Conservation (phyloP, 352 stramenopile genomes). For the Achlya hypogyna region DNA sequence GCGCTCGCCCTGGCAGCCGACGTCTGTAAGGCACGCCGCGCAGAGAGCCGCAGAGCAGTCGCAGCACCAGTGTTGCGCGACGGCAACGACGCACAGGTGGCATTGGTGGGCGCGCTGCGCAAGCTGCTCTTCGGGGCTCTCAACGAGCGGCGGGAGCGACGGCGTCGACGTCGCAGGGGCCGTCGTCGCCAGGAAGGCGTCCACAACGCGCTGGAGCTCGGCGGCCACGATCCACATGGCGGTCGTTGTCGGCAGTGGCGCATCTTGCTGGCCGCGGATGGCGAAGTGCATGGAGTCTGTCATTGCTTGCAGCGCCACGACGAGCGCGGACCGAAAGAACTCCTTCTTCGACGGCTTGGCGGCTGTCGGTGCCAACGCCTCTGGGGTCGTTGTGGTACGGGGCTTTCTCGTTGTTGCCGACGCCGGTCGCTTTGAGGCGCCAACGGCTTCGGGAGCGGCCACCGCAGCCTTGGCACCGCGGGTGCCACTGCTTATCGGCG, state of each 20-base stretch:
- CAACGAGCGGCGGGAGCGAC: neutral
- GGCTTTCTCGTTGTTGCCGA: neutral
- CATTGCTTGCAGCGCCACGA: neutral
- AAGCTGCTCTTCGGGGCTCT: neutral
- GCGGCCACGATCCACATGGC: neutral
- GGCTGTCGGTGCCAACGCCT: neutral
- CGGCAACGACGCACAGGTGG: neutral
- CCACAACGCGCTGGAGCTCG: neutral
- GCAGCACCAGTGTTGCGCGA: neutral
- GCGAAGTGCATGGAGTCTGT: neutral
- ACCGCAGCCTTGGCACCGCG: too few relatives aligned
- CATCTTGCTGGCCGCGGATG: neutral
- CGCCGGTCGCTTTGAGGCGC: neutral
- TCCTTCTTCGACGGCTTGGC: neutral
- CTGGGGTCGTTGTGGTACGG: too few relatives aligned
- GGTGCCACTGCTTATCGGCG: too few relatives aligned
- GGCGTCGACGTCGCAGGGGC: neutral
- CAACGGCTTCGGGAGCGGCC: neutral
- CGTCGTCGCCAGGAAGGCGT: neutral
- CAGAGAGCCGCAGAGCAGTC: conserved; percentile 3
- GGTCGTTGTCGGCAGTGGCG: neutral
- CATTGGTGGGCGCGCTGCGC: neutral
- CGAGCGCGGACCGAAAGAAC: neutral
- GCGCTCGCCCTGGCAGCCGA: neutral
- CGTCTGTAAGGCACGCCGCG: neutral